These are phyloP conservation scores for Obba rivulosa DNA, from an alignment of 768 basidiomycete genomes.

Conservation along the genomic window DNA sequence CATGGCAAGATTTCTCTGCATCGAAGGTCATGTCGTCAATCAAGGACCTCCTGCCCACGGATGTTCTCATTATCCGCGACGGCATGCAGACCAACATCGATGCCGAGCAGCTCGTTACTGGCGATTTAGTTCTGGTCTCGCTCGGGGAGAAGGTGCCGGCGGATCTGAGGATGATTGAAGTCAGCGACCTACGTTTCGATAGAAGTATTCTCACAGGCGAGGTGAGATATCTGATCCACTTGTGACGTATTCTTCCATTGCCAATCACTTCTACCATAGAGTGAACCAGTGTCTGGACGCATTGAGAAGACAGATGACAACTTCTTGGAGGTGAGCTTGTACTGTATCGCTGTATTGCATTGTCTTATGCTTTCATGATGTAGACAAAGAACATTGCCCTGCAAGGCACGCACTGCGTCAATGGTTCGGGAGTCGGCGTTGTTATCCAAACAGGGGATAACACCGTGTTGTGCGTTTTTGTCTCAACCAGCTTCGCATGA, in stretches of 20 bases:
- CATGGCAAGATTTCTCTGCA: constrained; percentile 54
- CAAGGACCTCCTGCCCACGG: constrained; percentile 56
- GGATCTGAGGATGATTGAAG: constrained; percentile 54
- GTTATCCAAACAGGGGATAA: constrained; percentile 42
- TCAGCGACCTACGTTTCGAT: constrained; percentile 54
- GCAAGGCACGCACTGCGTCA: constrained; percentile 45
- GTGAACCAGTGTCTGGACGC: constrained; percentile 24
- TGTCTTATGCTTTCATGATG: constrained; percentile 5
- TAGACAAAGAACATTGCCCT: constrained; percentile 53
- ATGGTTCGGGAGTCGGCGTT: constrained; percentile 40
- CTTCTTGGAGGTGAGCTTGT: constrained; percentile 16
- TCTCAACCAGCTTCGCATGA: neutral
- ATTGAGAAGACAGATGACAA: constrained; percentile 33
- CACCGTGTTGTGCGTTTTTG: constrained; percentile 32
- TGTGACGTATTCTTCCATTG: neutral
- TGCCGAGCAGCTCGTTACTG: constrained; percentile 45
- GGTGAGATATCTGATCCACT: neutral
- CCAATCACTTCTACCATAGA: constrained; percentile 12
- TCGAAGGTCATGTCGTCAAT: constrained; percentile 54
- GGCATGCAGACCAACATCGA: constrained; percentile 15
- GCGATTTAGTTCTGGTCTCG: constrained; percentile 55
- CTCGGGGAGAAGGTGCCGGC: constrained; percentile 67
- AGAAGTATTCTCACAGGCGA: constrained; percentile 58
- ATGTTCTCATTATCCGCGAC: constrained; percentile 55
- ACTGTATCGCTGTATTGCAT: too few species aligned